A percentile compares a stretch with the other conserved stretches of the same genome.
These are phyloP conservation scores for Aspergillus bertholletiae DNA, from an alignment of 495 filamentous ascomycete species.

Conservation along the genomic window DNA sequence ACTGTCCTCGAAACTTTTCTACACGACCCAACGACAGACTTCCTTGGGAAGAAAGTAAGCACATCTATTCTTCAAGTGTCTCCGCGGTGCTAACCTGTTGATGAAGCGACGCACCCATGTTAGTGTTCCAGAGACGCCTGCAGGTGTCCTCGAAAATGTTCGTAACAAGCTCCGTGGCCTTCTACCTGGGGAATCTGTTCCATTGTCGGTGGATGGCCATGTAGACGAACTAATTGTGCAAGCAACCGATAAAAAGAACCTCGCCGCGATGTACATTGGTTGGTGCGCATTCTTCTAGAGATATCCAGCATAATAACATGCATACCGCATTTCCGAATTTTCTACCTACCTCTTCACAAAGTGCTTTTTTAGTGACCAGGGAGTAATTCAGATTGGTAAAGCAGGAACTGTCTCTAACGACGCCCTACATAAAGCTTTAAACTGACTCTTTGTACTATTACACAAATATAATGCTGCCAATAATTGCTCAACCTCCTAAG, in stretches of 20 bases:
- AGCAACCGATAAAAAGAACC: conserved; percentile 70
- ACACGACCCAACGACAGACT: conserved; percentile 93
- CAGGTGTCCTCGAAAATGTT: conserved; percentile 86
- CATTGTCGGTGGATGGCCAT: conserved; percentile 91
- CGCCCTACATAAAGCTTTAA: not conserved
- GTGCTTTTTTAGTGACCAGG: not conserved
- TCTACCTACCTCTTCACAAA: not conserved
- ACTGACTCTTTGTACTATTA: not conserved
- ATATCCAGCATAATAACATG: not conserved
- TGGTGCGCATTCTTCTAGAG: conserved; percentile 89
- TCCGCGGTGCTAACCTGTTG: conserved; percentile 9
- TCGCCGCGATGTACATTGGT: conserved; percentile 94
- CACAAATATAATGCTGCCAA: too few species aligned
- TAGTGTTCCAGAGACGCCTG: conserved; percentile 77
- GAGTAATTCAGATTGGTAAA: not conserved
- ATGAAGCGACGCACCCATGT: conserved; percentile 53
- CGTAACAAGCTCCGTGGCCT: conserved; percentile 81
- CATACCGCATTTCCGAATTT: not conserved
- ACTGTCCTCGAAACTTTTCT: conserved; percentile 95
- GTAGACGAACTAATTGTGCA: conserved; percentile 87
- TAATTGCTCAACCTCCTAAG: too few species aligned
- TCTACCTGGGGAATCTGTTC: conserved; percentile 79
- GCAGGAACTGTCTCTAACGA: not conserved
- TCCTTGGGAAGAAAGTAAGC: conserved; percentile 69
- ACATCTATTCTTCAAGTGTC: not conserved